Conservation (phyloP, 2,329 filamentous ascomycete species). For the Exophiala mesophila region DNA sequence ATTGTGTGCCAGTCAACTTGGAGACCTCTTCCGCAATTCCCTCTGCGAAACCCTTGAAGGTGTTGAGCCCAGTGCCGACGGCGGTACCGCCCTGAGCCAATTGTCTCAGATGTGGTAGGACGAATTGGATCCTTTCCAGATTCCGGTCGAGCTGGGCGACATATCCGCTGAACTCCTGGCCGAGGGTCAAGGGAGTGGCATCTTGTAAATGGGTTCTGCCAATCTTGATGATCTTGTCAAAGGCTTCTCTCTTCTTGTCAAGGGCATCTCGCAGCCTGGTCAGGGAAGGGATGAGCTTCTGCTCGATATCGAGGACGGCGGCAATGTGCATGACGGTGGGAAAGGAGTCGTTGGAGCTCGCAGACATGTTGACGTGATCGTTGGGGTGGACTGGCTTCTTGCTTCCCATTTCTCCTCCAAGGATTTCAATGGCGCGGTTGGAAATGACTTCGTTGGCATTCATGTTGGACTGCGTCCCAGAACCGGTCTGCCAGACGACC, state of each 20-base stretch:
- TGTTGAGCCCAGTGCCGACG: slow-evolving; percentile 96
- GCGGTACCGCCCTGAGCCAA: slow-evolving; percentile 95
- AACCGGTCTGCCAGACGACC: slow-evolving; percentile 98
- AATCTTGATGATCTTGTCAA: slow-evolving; percentile 97
- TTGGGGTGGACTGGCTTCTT: slow-evolving; percentile 99
- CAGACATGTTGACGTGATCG: slow-evolving; percentile 99
- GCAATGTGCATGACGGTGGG: slow-evolving; percentile 99
- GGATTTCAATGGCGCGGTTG: slow-evolving; percentile 96
- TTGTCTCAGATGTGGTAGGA: slow-evolving; percentile 76
- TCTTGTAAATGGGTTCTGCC: slow-evolving; percentile 96
- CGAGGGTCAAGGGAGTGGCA: slow-evolving; percentile 89
- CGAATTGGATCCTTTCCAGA: slow-evolving; percentile 77
- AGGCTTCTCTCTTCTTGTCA: slow-evolving; percentile 82
- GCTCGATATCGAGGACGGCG: slow-evolving; percentile 87
- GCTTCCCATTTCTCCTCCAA: slow-evolving; percentile 86
- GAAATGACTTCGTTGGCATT: slow-evolving; percentile 99
- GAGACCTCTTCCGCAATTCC: slow-evolving; percentile 84
- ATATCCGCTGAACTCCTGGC: slow-evolving; percentile 97
- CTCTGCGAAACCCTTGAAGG: slow-evolving; percentile 92
- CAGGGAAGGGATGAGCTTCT: slow-evolving; percentile 75
- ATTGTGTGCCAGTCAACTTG: slow-evolving; percentile 88
- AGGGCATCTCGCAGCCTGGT: slow-evolving; percentile 76
- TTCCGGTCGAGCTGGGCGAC: slow-evolving; percentile 89
- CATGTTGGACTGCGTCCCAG: slow-evolving; percentile 99
- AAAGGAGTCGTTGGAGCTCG: slow-evolving; percentile 98